These are phyloP conservation scores for Saturnispora quitensis DNA, from an alignment of 805 yeast genomes.

Conservation along the genomic window DNA sequence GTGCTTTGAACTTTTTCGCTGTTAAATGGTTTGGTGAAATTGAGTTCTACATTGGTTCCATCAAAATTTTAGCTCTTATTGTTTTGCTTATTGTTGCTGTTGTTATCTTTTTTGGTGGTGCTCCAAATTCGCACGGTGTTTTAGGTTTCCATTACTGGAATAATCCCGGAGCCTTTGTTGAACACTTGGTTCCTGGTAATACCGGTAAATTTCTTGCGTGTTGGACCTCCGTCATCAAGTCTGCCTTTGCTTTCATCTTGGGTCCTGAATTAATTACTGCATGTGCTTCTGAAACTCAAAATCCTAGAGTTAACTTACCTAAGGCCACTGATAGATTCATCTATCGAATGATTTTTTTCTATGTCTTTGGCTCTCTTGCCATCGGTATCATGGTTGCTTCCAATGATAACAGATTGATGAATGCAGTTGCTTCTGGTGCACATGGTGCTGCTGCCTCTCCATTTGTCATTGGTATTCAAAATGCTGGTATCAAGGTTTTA, in stretches of 20 bases:
- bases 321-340: constrained; percentile 54
- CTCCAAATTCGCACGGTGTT: constrained; percentile 42
- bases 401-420: constrained; percentile 38
- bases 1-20: constrained; percentile 39
- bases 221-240: constrained; percentile 52
- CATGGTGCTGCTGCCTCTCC: constrained; percentile 56
- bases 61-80: constrained; percentile 55
- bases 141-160: constrained; percentile 64
- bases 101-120: constrained; percentile 56
- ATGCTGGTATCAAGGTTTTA: constrained; percentile 48
- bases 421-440: constrained; percentile 35
- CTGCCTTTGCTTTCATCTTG: constrained; percentile 58
- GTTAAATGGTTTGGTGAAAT: constrained; percentile 34
- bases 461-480: constrained; percentile 54
- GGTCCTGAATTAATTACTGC: constrained; percentile 53
- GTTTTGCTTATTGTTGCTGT: constrained; percentile 50
- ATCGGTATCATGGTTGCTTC: constrained; percentile 54
- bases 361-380: constrained; percentile 45
- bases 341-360: constrained; percentile 53
- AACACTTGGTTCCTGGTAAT: constrained; percentile 39
- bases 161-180: constrained; percentile 37
- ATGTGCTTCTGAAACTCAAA: constrained; percentile 48
- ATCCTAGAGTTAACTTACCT: constrained; percentile 51
- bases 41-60: constrained; percentile 57
- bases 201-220: constrained; percentile 57